Percentiles rank a stretch among this genome's conserved stretches.
Conservation (phyloP, 306 rosid genomes). For the Sindora glabra region DNA sequence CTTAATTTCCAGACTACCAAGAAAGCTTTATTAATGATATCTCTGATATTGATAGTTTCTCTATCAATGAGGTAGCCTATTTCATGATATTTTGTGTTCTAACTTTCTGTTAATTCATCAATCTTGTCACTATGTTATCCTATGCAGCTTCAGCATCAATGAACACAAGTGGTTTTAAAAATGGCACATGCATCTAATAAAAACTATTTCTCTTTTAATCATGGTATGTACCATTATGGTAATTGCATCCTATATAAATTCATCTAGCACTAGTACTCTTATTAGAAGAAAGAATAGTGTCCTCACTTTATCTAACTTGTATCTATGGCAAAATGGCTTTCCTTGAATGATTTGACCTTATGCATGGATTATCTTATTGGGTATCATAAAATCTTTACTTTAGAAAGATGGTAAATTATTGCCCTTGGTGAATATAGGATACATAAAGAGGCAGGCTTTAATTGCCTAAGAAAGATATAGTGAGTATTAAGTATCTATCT, state of each 20-base stretch:
- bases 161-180: slow-evolving; percentile 2
- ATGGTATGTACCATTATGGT: too few relatives aligned
- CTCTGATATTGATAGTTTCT: slow-evolving; percentile 49
- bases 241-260: too few relatives aligned
- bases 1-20: slow-evolving; percentile 42
- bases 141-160: not conserved
- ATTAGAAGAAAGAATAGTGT: too few relatives aligned
- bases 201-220: not conserved
- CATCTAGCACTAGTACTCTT: too few relatives aligned
- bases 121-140: slow-evolving; percentile 1
- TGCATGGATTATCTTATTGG: slow-evolving; percentile 39
- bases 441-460: slow-evolving; percentile 47
- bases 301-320: not conserved
- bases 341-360: not conserved
- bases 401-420: slow-evolving; percentile 22
- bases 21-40: slow-evolving; percentile 49
- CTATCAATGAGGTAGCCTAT: slow-evolving; percentile 50
- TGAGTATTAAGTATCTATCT: slow-evolving; percentile 17
- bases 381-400: slow-evolving; percentile 26
- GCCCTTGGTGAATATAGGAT: slow-evolving; percentile 70
- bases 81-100: not conserved
- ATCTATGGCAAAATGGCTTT: not conserved
- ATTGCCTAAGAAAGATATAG: slow-evolving; percentile 83
- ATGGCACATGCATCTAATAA: not conserved
- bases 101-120: not conserved